phyloP scores from a whole-genome alignment of 768 basidiomycete genomes.

The Tulasnella sp. region DNA sequence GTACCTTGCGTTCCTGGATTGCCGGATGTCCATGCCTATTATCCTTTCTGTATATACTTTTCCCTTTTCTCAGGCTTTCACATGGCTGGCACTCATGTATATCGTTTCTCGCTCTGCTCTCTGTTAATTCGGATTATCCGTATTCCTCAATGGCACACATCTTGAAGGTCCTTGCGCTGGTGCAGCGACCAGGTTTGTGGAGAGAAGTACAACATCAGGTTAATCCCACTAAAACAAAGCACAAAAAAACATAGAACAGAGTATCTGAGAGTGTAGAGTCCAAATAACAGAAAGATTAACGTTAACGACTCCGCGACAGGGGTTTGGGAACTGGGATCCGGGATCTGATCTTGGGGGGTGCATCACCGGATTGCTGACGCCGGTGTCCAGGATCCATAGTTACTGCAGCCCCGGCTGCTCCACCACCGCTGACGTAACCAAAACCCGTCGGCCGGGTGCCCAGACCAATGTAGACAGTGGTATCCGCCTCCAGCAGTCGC shows the following conservation, averaged over 20 bases:
- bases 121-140: background rate
- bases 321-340: slow-evolving; percentile 3
- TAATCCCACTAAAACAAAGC: background rate
- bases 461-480: slow-evolving; percentile 1
- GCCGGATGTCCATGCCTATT: background rate
- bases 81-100: background rate
- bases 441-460: background rate
- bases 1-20: background rate
- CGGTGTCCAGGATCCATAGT: background rate
- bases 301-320: background rate
- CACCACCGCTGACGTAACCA: slow-evolving; percentile 11
- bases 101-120: background rate
- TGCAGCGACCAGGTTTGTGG: background rate
- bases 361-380: background rate
- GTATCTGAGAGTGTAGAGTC: background rate
- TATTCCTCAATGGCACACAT: background rate
- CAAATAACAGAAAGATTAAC: background rate
- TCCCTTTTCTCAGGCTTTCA: background rate
- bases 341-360: slow-evolving; percentile 2
- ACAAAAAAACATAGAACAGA: background rate
- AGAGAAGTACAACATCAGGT: background rate
- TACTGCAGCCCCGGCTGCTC: slow-evolving; percentile 5
- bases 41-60: background rate
- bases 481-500: background rate
- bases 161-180: background rate